These are phyloP conservation scores for Pythium sukuiense DNA, from an alignment of 352 stramenopile genomes.

Conservation along the genomic window DNA sequence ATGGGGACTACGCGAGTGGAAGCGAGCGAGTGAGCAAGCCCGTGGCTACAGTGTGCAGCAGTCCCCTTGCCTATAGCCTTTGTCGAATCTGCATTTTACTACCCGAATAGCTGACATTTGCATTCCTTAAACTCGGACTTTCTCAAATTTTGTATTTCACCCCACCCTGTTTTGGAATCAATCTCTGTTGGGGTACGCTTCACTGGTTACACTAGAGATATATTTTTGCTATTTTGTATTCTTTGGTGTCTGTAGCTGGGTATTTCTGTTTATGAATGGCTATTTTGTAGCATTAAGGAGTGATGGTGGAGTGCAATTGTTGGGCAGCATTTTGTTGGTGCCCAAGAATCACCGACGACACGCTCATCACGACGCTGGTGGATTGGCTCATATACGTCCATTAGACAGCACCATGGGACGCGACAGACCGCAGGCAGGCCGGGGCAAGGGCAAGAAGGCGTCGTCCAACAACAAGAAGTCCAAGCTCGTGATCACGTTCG, in stretches of 20 bases:
- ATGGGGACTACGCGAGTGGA: not conserved
- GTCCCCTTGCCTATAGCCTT: slow-evolving; percentile 4
- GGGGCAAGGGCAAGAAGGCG: slow-evolving; percentile 36
- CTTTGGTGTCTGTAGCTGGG: not conserved
- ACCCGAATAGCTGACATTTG: not conserved
- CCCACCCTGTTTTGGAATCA: not conserved
- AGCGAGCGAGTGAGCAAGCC: not conserved
- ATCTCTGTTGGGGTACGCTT: no score
- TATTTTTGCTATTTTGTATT: not conserved
- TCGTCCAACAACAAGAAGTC: slow-evolving; percentile 82
- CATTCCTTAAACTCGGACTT: not conserved
- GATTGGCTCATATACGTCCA: not conserved
- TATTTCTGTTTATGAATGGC: not conserved
- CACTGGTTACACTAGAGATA: not conserved
- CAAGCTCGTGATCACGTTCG: slow-evolving; percentile 86
- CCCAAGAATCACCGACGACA: not conserved
- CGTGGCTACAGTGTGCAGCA: not conserved
- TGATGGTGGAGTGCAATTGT: not conserved
- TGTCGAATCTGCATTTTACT: slow-evolving; percentile 7
- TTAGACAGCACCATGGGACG: slow-evolving; percentile 19
- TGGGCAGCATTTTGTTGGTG: slow-evolving; percentile 15
- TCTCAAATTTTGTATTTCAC: not conserved
- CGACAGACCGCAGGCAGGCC: slow-evolving; percentile 24
- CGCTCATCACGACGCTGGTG: no score
- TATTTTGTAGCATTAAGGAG: not conserved